Conservation (phyloP, 176 grass and related monocot species). For the Paspalum notatum region DNA sequence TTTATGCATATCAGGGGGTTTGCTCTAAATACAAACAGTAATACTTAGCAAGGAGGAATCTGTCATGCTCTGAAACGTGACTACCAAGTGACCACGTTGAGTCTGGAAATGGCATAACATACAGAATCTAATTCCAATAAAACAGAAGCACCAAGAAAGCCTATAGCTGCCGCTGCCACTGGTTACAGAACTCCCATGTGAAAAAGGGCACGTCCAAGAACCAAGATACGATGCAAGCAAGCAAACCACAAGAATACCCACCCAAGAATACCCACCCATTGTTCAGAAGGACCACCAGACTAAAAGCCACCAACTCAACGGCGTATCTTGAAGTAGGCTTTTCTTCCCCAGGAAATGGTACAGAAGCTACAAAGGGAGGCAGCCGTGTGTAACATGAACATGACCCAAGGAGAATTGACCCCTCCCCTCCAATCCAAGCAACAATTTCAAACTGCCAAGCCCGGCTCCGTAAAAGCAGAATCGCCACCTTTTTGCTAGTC, state of each 20-base stretch:
- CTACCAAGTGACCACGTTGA: neutral
- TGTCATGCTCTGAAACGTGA: neutral
- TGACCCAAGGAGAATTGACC: slow-evolving; percentile 27
- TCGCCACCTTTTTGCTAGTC: neutral
- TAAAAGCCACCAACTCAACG: slow-evolving; percentile 6
- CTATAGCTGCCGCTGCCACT: neutral
- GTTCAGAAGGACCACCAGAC: slow-evolving; percentile 4
- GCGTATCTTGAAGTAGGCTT: slow-evolving; percentile 22
- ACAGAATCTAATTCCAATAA: neutral
- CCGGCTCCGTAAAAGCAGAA: slow-evolving; percentile 1
- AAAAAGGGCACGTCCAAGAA: neutral
- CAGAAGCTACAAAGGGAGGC: slow-evolving; percentile 28
- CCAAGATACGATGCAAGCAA: neutral
- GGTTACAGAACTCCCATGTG: neutral
- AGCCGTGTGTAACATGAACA: slow-evolving; percentile 27
- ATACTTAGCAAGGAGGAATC: neutral
- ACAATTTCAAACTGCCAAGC: neutral
- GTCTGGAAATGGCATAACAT: neutral
- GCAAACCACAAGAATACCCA: neutral
- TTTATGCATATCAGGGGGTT: neutral
- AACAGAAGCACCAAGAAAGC: neutral
- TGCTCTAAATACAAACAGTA: slow-evolving; percentile 18
- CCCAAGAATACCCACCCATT: neutral
- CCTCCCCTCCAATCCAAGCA: neutral
- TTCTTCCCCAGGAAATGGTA: slow-evolving; percentile 30